Evolutionary conservation across 257 asterid genomes (phyloP), one percentile per base, ranked within the genome.

Genomic region (Mentha longifolia): DNA sequence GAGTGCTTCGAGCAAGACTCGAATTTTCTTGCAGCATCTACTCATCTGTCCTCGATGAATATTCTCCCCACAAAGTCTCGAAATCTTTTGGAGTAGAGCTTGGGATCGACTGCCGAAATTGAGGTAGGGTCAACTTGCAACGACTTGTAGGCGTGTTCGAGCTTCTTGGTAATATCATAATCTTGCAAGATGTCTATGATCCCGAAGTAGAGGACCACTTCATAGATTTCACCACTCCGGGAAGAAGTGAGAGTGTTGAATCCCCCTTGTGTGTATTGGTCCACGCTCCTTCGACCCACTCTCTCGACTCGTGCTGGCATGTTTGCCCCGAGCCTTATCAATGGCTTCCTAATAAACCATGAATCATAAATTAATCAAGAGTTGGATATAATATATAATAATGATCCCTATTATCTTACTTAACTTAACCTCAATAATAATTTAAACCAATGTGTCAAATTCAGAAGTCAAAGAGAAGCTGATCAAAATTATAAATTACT

Each of bases 301-400:
- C 86, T 85, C 78, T 91, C 93, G 19, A 92, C 97, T 67, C 99
- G 82, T 5, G 99, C 99, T 19, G 99, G 99, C 99, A 91, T 88
- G 90, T 94, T 94, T 2, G 97, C 95, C 14, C 99, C 99, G 20
- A 94, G 80, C 71, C 87, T 73, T 60, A 94, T 94, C 78, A 86
- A 76, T 1, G 97, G 96, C 75, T 88, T 91, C 90, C 98, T 94
- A 83, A 61, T 42, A 50, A 49, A 5, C 39, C 7, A 43, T 5
- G 50, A 28, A 17, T 30, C 37, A 30, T 39, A 41, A 9, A 61
- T 39, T 20, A 61, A 41, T 61, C 30, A 9, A 15, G 47, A 37
- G n/a, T 11, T 39, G 9, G 4, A 13, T 17, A 14, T 10, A 20
- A 10, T 20, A 54, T 10, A 11, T 10, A 10, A 3, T 4, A 16